Evolutionary conservation across 495 filamentous ascomycete genomes (phyloP).

Genomic region (Apodospora peruviana): DNA sequence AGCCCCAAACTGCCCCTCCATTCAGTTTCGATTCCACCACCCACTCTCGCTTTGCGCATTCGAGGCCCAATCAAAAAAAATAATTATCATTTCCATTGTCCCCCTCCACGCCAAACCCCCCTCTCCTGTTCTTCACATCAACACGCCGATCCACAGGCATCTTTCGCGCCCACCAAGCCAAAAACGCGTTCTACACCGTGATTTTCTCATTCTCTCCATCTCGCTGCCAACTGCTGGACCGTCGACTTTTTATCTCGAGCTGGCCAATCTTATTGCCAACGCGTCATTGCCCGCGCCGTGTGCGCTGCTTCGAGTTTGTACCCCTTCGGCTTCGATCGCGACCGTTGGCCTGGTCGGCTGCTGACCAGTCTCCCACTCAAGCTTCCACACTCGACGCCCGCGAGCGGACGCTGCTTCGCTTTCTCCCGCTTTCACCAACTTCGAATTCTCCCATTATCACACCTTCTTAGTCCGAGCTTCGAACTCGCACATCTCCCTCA

Average conservation of each 20-base stretch:
- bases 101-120: constrained; percentile 2
- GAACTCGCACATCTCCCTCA: constrained; percentile 6
- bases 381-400: neutral
- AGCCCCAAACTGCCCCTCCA: constrained; percentile 14
- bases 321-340: neutral
- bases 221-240: neutral
- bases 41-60: too few relatives aligned
- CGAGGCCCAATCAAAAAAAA: constrained; percentile 22
- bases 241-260: neutral
- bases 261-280: neutral
- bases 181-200: constrained; percentile 1
- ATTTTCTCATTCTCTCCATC: neutral
- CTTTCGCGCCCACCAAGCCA: neutral
- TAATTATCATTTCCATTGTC: constrained; percentile 6
- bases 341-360: neutral
- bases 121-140: constrained; percentile 3
- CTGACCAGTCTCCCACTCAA: neutral
- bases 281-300: neutral
- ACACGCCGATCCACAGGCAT: constrained; percentile 3
- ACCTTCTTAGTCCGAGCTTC: neutral
- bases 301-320: neutral
- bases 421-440: neutral
- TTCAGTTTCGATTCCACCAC: constrained; percentile 4
- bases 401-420: too few relatives aligned
- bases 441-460: too few relatives aligned